Conservation (phyloP, 371 early-diverging fungal species). For the Syncephalastrum monosporum region DNA sequence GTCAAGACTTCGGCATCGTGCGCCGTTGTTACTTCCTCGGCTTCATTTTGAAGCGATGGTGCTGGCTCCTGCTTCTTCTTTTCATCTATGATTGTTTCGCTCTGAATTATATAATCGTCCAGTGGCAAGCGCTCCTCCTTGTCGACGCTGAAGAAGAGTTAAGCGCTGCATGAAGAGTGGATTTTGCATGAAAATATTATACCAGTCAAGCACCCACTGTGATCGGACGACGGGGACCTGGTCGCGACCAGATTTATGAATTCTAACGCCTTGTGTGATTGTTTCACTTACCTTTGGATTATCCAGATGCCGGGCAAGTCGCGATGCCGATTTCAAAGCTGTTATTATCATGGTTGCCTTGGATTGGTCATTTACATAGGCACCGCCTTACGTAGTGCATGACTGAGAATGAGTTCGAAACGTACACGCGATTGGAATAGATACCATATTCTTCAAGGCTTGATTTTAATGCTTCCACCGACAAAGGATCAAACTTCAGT, state of each 20-base stretch:
- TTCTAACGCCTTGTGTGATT: neutral
- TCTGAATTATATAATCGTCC: constrained; percentile 14
- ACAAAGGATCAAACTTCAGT: constrained; percentile 16
- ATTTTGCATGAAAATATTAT: neutral
- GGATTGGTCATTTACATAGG: constrained; percentile 11
- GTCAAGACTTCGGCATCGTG: constrained; percentile 2
- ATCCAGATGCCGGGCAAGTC: constrained; percentile 27
- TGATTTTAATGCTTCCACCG: constrained; percentile 2
- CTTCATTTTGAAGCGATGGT: neutral
- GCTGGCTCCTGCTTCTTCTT: too few species aligned
- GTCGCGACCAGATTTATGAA: neutral
- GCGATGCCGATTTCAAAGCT: constrained; percentile 25
- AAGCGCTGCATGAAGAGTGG: neutral
- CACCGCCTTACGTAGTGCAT: constrained; percentile 20
- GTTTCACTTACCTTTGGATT: constrained; percentile 17
- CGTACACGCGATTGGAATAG: neutral
- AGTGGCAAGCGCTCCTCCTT: constrained; percentile 14
- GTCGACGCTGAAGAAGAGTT: constrained; percentile 14
- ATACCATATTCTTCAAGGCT: constrained; percentile 22
- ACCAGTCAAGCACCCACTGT: constrained; percentile 43
- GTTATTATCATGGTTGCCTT: constrained; percentile 32
- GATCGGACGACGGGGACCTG: constrained; percentile 26
- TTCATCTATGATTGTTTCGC: too few species aligned
- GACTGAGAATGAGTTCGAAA: neutral
- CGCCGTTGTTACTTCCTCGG: neutral